phyloP scores from a whole-genome alignment of 192 early-diverging fungal genomes.

The Backusella circina region DNA sequence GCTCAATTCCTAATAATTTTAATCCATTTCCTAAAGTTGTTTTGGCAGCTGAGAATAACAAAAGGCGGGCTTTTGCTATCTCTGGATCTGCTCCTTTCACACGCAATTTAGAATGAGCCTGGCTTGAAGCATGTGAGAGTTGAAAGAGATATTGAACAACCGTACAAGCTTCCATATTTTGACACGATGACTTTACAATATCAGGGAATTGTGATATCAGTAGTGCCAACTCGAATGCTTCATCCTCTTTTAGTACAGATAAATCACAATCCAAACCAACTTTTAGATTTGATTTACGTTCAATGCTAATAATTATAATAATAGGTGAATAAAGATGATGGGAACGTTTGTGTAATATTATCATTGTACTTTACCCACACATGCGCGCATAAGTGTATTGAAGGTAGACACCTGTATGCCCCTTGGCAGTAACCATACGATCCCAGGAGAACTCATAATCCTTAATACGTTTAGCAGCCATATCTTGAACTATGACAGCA shows the following conservation, averaged over 20 bases:
- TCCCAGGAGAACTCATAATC: constrained; percentile 92
- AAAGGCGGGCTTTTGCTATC: constrained; percentile 73
- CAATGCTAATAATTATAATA: constrained; percentile 41
- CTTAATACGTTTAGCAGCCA: constrained; percentile 77
- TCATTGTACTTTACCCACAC: constrained; percentile 66
- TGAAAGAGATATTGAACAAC: constrained; percentile 76
- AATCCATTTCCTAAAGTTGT: constrained; percentile 82
- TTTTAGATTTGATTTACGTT: constrained; percentile 57
- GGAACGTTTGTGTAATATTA: neutral
- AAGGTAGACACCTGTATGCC: constrained; percentile 93
- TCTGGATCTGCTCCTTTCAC: constrained; percentile 62
- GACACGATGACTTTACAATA: constrained; percentile 53
- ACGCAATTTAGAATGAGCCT: constrained; percentile 59
- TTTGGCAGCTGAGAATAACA: constrained; percentile 72
- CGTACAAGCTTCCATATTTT: constrained; percentile 73
- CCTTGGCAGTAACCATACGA: constrained; percentile 87
- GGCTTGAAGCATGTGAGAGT: constrained; percentile 70
- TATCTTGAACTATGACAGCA: constrained; percentile 86
- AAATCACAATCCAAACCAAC: constrained; percentile 51
- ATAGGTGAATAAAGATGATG: neutral
- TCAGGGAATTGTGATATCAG: constrained; percentile 82
- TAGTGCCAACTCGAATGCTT: constrained; percentile 67
- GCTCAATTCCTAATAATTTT: constrained; percentile 68
- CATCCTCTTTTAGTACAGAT: constrained; percentile 63
- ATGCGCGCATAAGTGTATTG: constrained; percentile 95